Evolutionary conservation across 257 asterid species (phyloP).

Genomic region (Nemophila menziesii): DNA sequence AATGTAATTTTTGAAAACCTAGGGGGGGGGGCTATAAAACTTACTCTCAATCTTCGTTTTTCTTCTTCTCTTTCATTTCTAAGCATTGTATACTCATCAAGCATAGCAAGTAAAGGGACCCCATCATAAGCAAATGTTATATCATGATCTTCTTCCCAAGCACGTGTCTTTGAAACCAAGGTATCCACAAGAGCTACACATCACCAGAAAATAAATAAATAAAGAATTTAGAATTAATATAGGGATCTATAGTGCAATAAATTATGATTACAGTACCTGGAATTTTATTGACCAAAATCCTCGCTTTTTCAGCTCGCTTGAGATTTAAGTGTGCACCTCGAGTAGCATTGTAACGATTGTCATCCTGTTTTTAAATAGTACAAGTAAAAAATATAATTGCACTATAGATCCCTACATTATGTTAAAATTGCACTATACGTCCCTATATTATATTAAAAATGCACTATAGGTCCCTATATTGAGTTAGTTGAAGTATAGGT

Average conservation of each 20-base stretch:
- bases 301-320: slow-evolving; percentile 48
- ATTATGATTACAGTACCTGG: slow-evolving; percentile 19
- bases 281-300: slow-evolving; percentile 36
- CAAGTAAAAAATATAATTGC: too few relatives aligned
- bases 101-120: slow-evolving; percentile 96
- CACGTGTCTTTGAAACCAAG: slow-evolving; percentile 67
- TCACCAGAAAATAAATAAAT: background rate
- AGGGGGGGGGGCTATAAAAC: too few relatives aligned
- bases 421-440: too few relatives aligned
- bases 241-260: too few relatives aligned
- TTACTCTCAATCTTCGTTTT: slow-evolving; percentile 86
- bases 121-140: slow-evolving; percentile 77
- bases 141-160: slow-evolving; percentile 89
- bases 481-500: too few relatives aligned
- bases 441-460: too few relatives aligned
- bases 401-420: too few relatives aligned
- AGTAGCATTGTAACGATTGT: slow-evolving; percentile 36
- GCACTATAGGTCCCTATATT: too few relatives aligned
- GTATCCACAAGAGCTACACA: slow-evolving; percentile 79
- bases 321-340: slow-evolving; percentile 48
- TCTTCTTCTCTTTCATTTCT: slow-evolving; percentile 96
- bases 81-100: slow-evolving; percentile 90
- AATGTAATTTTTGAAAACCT: too few relatives aligned
- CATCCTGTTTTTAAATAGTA: slow-evolving; percentile 36
- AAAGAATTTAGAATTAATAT: background rate